These are phyloP conservation scores for Rhodotorula mucilaginosa DNA, from an alignment of 1,284 basidiomycete species.

Conservation along the genomic window DNA sequence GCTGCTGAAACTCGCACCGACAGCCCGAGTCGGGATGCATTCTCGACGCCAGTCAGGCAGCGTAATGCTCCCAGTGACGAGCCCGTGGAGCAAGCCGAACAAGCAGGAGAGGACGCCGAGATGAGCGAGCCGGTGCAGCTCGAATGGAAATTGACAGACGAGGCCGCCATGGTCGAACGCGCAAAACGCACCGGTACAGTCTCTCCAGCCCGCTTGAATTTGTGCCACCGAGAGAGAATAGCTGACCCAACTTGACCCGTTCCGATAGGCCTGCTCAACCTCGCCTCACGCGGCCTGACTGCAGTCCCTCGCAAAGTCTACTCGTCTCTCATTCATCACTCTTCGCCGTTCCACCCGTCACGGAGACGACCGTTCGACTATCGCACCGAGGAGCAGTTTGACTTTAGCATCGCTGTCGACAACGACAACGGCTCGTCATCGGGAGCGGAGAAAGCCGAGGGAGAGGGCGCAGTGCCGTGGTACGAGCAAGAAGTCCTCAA, in stretches of 20 bases:
- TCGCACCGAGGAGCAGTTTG: neutral
- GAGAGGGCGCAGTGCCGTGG: conserved; percentile 9
- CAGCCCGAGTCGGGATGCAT: neutral
- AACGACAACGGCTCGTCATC: neutral
- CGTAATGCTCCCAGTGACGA: neutral
- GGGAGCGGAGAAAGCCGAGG: neutral
- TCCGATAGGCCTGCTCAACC: conserved; percentile 27
- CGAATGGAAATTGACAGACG: conserved; percentile 26
- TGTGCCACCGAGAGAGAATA: neutral
- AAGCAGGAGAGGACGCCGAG: neutral
- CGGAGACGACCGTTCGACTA: conserved; percentile 4
- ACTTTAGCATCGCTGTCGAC: conserved; percentile 4
- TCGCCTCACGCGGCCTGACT: conserved; percentile 22
- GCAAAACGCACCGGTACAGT: conserved; percentile 24
- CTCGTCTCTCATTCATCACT: conserved; percentile 21
- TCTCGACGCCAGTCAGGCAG: conserved; percentile 7
- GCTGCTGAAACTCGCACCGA: neutral
- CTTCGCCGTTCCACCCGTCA: conserved; percentile 24
- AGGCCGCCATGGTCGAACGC: conserved; percentile 19
- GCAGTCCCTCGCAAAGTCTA: conserved; percentile 22
- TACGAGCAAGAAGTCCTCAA: conserved; percentile 31
- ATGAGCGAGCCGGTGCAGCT: neutral
- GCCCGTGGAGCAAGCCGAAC: neutral
- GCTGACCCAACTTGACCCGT: neutral
- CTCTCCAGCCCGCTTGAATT: neutral